Evolutionary conservation across 805 yeast genomes (phyloP), one percentile per base, ranked within the genome.

Genomic region (Nakazawaea siamensis): DNA sequence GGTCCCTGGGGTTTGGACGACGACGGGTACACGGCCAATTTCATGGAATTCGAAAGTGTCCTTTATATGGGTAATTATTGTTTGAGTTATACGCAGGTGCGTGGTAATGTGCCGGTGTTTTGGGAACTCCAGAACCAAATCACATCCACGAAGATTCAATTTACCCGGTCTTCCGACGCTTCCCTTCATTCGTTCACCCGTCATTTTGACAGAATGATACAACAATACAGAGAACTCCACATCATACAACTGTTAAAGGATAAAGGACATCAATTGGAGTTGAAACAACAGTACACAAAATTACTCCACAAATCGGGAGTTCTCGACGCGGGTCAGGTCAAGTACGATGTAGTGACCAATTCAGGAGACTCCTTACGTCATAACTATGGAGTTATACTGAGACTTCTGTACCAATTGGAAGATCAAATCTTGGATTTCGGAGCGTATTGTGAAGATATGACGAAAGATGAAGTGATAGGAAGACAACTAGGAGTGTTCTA

Each of bases 1-100:
- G 80, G 80, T 1, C 72, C 72, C 20, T 68, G 68, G 58, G 74
- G 80, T 23, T 60, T 71, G 45, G 80, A 73, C 46, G 79, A 73
- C 41, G 67, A 68, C 27, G 76, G 78, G 1, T 60, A 62, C 16
- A 73, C 62, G 11, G 60, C 76, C 3, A 70, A 72, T 44, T 71
- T 58, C 45, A 69, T 63, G 16, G 79, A 73, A 44, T 58, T 73
- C 4, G 79, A 73, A 48, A 48, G 71, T 12, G 57, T 72, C 7
- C 47, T 71, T 8, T 66, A 67, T 31, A 56, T 66, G 5, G 58
- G 54, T 20, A 55, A 48, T 30, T 63, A 49, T 38, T 60, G 67
- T 43, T 61, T 64, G 42, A 55, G 73, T 4, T 68, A 68, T 39
- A 59, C 67, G 5, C 55, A 69, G 17, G 46, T 70, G 4, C 48